Conservation (phyloP, 768 basidiomycete species). For the Rhodosporidiobolus odoratus region DNA sequence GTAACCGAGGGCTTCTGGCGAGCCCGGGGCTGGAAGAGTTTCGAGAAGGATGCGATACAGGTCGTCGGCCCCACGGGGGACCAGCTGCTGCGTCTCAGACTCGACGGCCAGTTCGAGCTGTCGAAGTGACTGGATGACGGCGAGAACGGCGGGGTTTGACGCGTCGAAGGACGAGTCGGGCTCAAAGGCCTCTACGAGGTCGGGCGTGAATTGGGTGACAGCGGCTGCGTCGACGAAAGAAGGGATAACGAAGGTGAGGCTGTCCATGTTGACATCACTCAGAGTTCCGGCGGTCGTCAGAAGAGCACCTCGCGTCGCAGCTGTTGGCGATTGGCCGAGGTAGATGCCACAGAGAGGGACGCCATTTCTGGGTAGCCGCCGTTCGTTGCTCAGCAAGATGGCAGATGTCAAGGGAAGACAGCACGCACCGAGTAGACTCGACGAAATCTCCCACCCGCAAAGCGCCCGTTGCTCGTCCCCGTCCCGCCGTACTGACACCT, state of each 20-base stretch:
- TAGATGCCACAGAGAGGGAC: neutral
- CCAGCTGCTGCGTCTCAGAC: constrained; percentile 6
- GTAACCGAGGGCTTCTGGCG: neutral
- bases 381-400: too few relatives aligned
- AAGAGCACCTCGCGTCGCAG: neutral
- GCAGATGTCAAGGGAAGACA: neutral
- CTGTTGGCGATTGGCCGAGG: neutral
- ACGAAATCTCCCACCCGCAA: constrained; percentile 16
- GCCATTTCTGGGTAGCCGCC: neutral
- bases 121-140: constrained; percentile 12
- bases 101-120: constrained; percentile 23
- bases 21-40: neutral
- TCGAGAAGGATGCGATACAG: constrained; percentile 17
- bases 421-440: constrained; percentile 15
- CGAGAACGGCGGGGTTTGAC: neutral
- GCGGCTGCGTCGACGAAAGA: neutral
- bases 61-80: constrained; percentile 7
- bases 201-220: neutral
- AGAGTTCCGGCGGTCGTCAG: neutral
- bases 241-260: constrained; percentile 16
- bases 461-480: neutral
- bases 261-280: constrained; percentile 13
- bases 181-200: neutral
- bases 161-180: neutral
- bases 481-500: too few relatives aligned